Base-by-base conservation (phyloP, 2,329 filamentous ascomycete species). In the Lachnellula arida region DNA sequence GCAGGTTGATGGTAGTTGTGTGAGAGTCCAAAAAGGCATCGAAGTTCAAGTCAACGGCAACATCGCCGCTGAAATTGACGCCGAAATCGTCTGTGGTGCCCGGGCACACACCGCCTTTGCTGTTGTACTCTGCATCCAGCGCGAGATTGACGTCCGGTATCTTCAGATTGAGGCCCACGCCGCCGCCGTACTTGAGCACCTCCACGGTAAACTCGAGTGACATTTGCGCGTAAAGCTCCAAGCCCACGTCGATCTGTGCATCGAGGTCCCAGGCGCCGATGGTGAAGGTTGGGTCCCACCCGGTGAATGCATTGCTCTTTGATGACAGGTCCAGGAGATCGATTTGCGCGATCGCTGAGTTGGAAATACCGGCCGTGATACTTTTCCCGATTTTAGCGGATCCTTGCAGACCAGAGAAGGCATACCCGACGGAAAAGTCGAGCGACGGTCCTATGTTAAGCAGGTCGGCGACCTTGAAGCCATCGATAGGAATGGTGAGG, bases 271-370 rank as follows among this genome's bases (percentile, higher is more conserved):
- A 12, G 5, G 40, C 37, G 32, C 53, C 28, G 11, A 28, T 53
- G 5, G 40, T 40, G 17, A 57, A 19, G 8, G 14, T 44, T 23
- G 55, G 55, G 23, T 50, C 32, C 55, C 55, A 57, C 22, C 55
- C 55, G 17, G 49, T 15, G n/a, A 50, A 37, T 9, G 34, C 34
- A 32, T 11, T 53, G 11, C 42, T 32, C 7, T 43, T 17, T 9
- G n/a, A 28, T 19, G 37, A 46, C 12, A 43, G 15, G 19, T 50
- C 49, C 12, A 50, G 43, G 15, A 57, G 25, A 12, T 53, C 44
- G 35, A 49, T 42, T 15, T 19, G 35, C 22, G 55, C 39, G 3
- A 19, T 43, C 6, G 53, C 40, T 23, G 39, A 34, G 23, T 46
- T 28, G 12, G 12, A 12, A 3, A 53, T 53, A 11, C 19, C 51